Base-by-base conservation (phyloP, 192 early-diverging fungal genomes). In the Coemansia sp. region DNA sequence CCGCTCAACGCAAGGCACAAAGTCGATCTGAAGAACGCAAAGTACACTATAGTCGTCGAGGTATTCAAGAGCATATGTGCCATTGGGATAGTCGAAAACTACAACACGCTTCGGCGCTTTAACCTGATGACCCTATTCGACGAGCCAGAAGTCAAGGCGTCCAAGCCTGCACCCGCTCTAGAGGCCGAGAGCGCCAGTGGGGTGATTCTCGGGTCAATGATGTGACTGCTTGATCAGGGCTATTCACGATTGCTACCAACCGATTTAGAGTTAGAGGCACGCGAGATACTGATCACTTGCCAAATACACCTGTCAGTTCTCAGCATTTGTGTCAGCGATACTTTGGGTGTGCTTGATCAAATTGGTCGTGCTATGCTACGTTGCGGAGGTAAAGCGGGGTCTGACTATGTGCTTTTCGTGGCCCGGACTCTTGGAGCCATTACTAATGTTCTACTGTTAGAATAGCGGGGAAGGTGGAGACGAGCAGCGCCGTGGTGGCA, bases 111-210 rank as follows among this genome's bases (percentile, higher is more conserved):
- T 36, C 61, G 52, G 20, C 64, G 80, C 25, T 57, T 72, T 20
- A 83, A 83, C 41, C 67, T 83, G 36, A 76, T 78, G 64, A 78
- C 80, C 16, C 65, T 83, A 38, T 74, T 78, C 41, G 75, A 83
- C 57, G 79, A 82, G 43, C 61, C 63, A 18, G 42, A 41, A 6
- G 20, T 1, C 41, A 20, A 33, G 60, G 18, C 31, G 20, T 10
- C 61, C 42, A 33, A 48, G 39, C 8, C 45, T 35, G 41, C 25
- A 20, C 23, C 25, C 34, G 18, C 18, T n/a, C 11, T 6, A 47
- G 41, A 33, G 9, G 11, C 41, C 20, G 28, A 43, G 18, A 43
- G 48, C 11, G 26, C 3, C 31, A 23, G 39, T 11, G 61, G 16
- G 61, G 16, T 16, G 18, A 20, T 33, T 28, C 45, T 13, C 38